phyloP scores from a whole-genome alignment of 2,329 filamentous ascomycete genomes.

The Fusarium denticulatum region DNA sequence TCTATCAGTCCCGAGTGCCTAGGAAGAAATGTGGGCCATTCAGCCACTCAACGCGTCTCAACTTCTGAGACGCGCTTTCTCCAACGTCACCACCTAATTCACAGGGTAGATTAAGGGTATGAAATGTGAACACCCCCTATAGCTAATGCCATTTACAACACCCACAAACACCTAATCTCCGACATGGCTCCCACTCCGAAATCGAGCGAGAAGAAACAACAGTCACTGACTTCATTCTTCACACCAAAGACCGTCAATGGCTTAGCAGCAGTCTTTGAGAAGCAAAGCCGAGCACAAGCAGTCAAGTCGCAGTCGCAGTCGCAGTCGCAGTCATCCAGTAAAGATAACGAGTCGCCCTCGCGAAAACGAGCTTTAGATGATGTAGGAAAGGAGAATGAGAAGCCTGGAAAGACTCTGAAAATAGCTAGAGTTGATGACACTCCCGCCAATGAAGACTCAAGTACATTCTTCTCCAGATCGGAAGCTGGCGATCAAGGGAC shows the following conservation, averaged over 20 bases:
- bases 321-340: constrained; percentile 42
- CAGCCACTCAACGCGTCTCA: constrained; percentile 45
- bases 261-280: constrained; percentile 50
- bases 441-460: constrained; percentile 50
- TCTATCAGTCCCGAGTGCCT: neutral
- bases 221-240: constrained; percentile 89
- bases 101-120: neutral
- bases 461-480: constrained; percentile 48
- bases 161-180: neutral
- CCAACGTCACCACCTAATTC: constrained; percentile 36
- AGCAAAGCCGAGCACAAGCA: constrained; percentile 43
- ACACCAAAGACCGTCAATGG: constrained; percentile 67
- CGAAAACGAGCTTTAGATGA: constrained; percentile 65
- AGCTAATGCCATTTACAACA: neutral
- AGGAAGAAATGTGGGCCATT: constrained; percentile 22
- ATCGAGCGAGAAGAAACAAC: constrained; percentile 71
- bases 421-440: constrained; percentile 55
- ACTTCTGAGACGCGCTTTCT: constrained; percentile 35
- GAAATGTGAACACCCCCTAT: constrained; percentile 12
- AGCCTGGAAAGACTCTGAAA: constrained; percentile 54
- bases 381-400: constrained; percentile 55
- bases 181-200: constrained; percentile 52
- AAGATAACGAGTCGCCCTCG: constrained; percentile 44
- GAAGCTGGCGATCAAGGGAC: constrained; percentile 24
- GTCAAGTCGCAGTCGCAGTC: constrained; percentile 42